Evolutionary conservation across 164 flowering plant species (phyloP).

Genomic region (Vitis rotundifolia): DNA sequence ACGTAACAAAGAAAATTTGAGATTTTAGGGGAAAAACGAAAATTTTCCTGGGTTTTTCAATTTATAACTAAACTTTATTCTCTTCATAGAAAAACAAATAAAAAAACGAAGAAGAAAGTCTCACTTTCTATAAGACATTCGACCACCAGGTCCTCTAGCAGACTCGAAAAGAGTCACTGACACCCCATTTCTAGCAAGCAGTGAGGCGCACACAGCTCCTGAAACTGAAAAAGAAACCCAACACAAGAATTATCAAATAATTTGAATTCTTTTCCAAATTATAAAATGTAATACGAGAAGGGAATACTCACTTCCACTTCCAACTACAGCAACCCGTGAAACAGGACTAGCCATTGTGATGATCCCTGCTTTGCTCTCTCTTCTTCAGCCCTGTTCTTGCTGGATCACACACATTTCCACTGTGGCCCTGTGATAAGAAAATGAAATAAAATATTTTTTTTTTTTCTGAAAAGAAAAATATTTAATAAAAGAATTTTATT

Average conservation of each 20-base stretch:
- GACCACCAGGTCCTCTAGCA: conserved; percentile 89
- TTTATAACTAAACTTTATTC: too few relatives aligned
- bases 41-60: too few relatives aligned
- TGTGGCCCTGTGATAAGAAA: too few relatives aligned
- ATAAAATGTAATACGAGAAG: background rate
- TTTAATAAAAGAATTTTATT: too few relatives aligned
- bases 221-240: conserved; percentile 50
- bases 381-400: conserved; percentile 5
- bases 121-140: conserved; percentile 87
- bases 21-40: background rate
- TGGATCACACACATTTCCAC: background rate
- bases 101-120: background rate
- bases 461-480: too few relatives aligned
- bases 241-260: background rate
- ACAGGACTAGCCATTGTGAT: conserved; percentile 3
- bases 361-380: too few relatives aligned
- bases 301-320: conserved; percentile 54
- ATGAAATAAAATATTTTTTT: too few relatives aligned
- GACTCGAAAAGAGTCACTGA: conserved; percentile 78
- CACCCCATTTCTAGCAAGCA: conserved; percentile 66
- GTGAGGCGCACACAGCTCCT: conserved; percentile 80
- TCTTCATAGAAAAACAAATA: background rate
- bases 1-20: background rate
- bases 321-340: conserved; percentile 55
- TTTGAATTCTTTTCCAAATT: background rate